Evolutionary conservation across 2,329 filamentous ascomycete genomes (phyloP).

Genomic region (Ceratocystis huliohia): DNA sequence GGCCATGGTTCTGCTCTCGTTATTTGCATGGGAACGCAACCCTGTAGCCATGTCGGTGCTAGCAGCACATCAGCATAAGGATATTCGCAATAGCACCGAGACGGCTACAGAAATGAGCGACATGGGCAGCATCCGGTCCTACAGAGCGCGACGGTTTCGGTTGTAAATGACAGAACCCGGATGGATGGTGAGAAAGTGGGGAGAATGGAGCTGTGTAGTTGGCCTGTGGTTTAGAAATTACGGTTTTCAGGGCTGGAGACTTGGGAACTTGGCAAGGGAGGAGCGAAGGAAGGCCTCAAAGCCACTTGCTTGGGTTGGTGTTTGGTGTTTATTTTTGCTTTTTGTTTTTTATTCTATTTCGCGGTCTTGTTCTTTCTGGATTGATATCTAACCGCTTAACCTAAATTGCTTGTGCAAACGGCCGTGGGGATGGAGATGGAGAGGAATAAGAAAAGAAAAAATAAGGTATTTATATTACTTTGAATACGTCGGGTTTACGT

Average conservation of each 20-base stretch:
- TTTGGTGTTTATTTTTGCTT: background rate
- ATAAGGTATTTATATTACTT: too few relatives aligned
- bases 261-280: background rate
- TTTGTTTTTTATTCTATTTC: background rate
- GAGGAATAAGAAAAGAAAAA: too few relatives aligned
- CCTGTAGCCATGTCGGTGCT: conserved; percentile 30
- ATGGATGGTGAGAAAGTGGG: too few relatives aligned
- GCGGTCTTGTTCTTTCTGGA: background rate
- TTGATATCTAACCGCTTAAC: background rate
- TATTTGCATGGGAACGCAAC: conserved; percentile 34
- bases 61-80: conserved; percentile 26
- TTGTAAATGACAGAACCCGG: background rate
- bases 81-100: conserved; percentile 29
- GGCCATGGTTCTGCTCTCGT: conserved; percentile 33
- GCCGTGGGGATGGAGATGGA: too few relatives aligned
- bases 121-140: conserved; percentile 22
- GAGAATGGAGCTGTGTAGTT: too few relatives aligned
- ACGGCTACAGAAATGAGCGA: conserved; percentile 31
- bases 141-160: conserved; percentile 16
- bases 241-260: background rate
- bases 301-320: background rate
- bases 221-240: too few relatives aligned
- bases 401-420: too few relatives aligned
- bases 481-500: too few relatives aligned
- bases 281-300: background rate